phyloP scores from a whole-genome alignment of 257 asterid genomes.

The Cinchona pubescens region DNA sequence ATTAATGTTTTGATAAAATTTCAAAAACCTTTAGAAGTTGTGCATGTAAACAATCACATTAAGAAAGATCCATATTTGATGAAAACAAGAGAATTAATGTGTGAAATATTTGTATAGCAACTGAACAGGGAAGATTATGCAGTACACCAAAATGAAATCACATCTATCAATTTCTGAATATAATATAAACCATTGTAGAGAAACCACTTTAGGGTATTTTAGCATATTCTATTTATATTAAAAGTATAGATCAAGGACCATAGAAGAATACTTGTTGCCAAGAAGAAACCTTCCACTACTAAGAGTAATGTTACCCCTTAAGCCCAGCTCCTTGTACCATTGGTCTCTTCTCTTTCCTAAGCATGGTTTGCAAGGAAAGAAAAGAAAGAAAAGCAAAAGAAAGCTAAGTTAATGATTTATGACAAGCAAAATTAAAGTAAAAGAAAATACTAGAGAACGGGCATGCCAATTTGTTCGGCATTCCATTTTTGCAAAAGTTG shows the following conservation, averaged over 20 bases:
- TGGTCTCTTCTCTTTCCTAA: conserved; percentile 94
- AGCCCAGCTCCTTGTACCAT: conserved; percentile 92
- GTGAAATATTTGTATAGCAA: neutral
- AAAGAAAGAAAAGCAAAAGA: neutral
- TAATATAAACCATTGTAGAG: neutral
- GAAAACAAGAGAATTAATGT: conserved; percentile 7
- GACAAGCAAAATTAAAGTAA: conserved; percentile 6
- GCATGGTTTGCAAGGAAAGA: conserved; percentile 9
- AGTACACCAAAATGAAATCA: neutral
- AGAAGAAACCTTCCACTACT: conserved; percentile 96
- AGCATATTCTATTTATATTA: neutral
- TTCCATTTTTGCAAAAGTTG: conserved; percentile 40
- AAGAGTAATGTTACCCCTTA: conserved; percentile 92
- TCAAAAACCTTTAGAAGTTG: neutral
- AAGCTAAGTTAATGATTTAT: conserved; percentile 14
- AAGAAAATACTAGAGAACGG: neutral
- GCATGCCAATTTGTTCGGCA: conserved; percentile 45
- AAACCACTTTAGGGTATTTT: no score
- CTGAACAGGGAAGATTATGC: neutral
- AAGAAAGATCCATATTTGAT: neutral
- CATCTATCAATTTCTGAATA: neutral
- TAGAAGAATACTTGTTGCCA: conserved; percentile 72
- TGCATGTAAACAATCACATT: neutral
- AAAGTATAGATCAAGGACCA: conserved; percentile 15
- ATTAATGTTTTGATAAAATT: no score